Evolutionary conservation across 352 stramenopile species (phyloP), one percentile per base, ranked within the genome.

Genomic region (Phytophthora hibernalis): DNA sequence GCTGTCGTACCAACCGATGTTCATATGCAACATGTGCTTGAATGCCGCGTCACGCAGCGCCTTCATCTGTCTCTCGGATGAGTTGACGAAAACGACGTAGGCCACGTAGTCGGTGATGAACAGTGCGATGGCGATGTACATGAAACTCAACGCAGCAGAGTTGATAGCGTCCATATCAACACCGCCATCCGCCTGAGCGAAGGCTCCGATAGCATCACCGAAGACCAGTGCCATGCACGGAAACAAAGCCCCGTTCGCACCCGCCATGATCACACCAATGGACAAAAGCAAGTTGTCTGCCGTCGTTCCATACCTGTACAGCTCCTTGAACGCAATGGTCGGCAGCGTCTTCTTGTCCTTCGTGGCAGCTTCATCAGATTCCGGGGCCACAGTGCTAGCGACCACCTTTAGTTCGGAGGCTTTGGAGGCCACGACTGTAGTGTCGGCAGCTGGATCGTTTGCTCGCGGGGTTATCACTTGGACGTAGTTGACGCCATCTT

Each of bases 181-280:
- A n/a, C 52, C 52, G 0, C 20, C 26, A 15, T 47, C 38, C 2
- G 22, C 31, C 12, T 51, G 57, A 6, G 57, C 57, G n/a, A 68
- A 68, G 11, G 40, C 51, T 2, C 16, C 16, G 16, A 87, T 70
- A 0, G 68, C 70, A 4, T 87, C 47, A n/a, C 76, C 78, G 50
- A 84, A 82, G 59, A 45, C 42, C 28, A 61, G 45, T 1, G 42
- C 54, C 5, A 61, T 61, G 42, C 38, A 52, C 24, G 54, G 78
- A 33, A 80, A 76, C 3, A 80, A 48, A 12, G 65, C 73, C 13
- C 72, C 72, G 31, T 80, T 80, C 54, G 21, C 12, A 89, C 74
- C 40, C 79, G 74, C 20, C 51, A 61, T 33, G 66, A 38, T 68
- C 68, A 59, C 84, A 82, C 78, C 78, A 82, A 15, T 83, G 69